Percentiles rank a stretch among this genome's conserved stretches.
These are phyloP conservation scores for Knoxia roxburghii DNA, from an alignment of 257 asterid species.

Conservation along the genomic window DNA sequence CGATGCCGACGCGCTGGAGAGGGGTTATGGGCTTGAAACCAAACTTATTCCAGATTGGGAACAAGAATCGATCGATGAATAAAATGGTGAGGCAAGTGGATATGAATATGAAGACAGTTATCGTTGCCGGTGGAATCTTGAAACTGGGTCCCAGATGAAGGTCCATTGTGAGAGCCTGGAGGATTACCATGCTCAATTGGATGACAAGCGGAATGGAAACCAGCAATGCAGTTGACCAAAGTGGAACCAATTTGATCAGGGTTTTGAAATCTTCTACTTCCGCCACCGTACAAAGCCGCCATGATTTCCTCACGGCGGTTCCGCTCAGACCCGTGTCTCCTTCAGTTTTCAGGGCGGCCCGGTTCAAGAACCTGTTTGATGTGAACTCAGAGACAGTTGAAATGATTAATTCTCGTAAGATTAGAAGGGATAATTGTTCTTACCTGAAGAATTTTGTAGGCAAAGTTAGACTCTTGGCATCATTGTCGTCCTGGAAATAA, in stretches of 20 bases:
- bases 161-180: constrained; percentile 28
- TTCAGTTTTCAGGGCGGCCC: constrained; percentile 15
- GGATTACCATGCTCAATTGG: constrained; percentile 12
- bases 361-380: constrained; percentile 19
- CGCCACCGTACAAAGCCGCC: constrained; percentile 22
- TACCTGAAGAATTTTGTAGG: constrained; percentile 10
- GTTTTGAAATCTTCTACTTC: constrained; percentile 21
- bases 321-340: constrained; percentile 17
- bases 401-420: too few species aligned
- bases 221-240: constrained; percentile 19
- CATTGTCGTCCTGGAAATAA: constrained; percentile 9
- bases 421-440: too few species aligned
- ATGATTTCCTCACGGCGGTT: constrained; percentile 8
- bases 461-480: background rate
- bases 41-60: constrained; percentile 16
- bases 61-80: constrained; percentile 5
- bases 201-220: constrained; percentile 12
- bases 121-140: constrained; percentile 22
- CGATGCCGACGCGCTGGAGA: constrained; percentile 18
- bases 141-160: constrained; percentile 18
- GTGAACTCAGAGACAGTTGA: too few species aligned
- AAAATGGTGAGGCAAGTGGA: constrained; percentile 15
- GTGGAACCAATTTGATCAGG: constrained; percentile 21
- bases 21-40: constrained; percentile 6
- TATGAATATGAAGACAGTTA: background rate